Percentiles rank a stretch among this genome's conserved stretches.
These are phyloP conservation scores for Neoboletus subvelutipes DNA, from an alignment of 768 basidiomycete species.

Conservation along the genomic window DNA sequence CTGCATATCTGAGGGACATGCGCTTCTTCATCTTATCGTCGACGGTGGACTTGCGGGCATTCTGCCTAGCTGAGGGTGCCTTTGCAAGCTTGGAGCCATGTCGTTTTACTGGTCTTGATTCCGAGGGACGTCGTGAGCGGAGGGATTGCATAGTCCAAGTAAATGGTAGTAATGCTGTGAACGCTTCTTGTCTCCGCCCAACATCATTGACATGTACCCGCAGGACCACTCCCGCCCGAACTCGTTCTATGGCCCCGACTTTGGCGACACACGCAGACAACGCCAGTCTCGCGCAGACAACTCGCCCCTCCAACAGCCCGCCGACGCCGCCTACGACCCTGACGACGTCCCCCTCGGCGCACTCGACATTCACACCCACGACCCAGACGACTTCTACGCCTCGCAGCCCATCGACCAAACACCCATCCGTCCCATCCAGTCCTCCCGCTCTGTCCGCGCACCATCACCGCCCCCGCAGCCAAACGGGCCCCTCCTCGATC, in stretches of 20 bases:
- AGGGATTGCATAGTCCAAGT: slow-evolving; percentile 61
- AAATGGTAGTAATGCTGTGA: slow-evolving; percentile 14
- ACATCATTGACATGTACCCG: slow-evolving; percentile 35
- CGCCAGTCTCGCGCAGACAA: slow-evolving; percentile 17
- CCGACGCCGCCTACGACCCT: slow-evolving; percentile 37
- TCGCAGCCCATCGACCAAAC: slow-evolving; percentile 28
- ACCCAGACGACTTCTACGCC: slow-evolving; percentile 43
- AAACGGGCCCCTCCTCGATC: slow-evolving; percentile 71
- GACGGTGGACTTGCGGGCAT: slow-evolving; percentile 47
- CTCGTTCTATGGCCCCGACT: slow-evolving; percentile 34
- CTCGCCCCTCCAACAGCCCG: slow-evolving; percentile 28
- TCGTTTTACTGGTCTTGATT: slow-evolving; percentile 37
- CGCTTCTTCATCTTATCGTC: slow-evolving; percentile 96
- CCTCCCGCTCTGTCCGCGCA: slow-evolving; percentile 56
- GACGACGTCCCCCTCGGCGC: slow-evolving; percentile 39
- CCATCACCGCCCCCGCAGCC: slow-evolving; percentile 59
- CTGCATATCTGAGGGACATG: slow-evolving; percentile 92
- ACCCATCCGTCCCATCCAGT: slow-evolving; percentile 38
- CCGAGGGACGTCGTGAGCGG: slow-evolving; percentile 51
- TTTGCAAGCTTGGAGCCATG: slow-evolving; percentile 34
- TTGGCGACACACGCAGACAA: slow-evolving; percentile 9
- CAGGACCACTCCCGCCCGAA: slow-evolving; percentile 36
- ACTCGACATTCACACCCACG: slow-evolving; percentile 32
- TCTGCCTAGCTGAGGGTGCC: slow-evolving; percentile 33
- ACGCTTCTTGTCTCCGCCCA: slow-evolving; percentile 14